Percentiles rank a stretch among this genome's conserved stretches.
phyloP scores from a whole-genome alignment of 257 asterid genomes.

The Fraxinus excelsior region DNA sequence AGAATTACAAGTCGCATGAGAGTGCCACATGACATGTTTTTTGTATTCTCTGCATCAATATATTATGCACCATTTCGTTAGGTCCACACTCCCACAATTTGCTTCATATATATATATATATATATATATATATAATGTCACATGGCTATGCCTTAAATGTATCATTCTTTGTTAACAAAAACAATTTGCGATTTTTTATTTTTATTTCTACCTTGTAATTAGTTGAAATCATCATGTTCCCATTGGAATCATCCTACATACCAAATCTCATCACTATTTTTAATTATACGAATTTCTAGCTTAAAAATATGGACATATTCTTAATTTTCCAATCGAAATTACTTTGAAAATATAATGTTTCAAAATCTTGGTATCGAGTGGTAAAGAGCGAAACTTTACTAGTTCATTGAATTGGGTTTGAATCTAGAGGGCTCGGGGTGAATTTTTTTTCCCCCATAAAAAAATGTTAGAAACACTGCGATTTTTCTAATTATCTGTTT shows the following conservation, averaged over 20 bases:
- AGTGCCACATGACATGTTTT: not conserved
- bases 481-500: no score
- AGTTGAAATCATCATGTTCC: not conserved
- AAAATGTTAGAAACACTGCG: no score
- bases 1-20: slow-evolving; percentile 2
- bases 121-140: not conserved
- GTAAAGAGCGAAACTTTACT: no score
- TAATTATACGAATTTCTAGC: not conserved
- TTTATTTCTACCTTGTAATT: not conserved
- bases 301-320: not conserved
- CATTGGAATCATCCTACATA: not conserved
- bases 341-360: no score
- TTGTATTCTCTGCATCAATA: not conserved
- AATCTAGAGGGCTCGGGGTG: no score
- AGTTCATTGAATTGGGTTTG: no score
- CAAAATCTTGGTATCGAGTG: no score
- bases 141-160: not conserved
- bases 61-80: not conserved
- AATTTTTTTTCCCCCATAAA: no score
- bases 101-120: not conserved
- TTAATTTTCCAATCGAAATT: not conserved
- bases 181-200: not conserved
- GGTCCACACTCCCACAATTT: not conserved
- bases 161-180: not conserved
- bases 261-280: not conserved